Base-by-base conservation (phyloP, 306 rosid genomes). In the Adenanthera pavonina region DNA sequence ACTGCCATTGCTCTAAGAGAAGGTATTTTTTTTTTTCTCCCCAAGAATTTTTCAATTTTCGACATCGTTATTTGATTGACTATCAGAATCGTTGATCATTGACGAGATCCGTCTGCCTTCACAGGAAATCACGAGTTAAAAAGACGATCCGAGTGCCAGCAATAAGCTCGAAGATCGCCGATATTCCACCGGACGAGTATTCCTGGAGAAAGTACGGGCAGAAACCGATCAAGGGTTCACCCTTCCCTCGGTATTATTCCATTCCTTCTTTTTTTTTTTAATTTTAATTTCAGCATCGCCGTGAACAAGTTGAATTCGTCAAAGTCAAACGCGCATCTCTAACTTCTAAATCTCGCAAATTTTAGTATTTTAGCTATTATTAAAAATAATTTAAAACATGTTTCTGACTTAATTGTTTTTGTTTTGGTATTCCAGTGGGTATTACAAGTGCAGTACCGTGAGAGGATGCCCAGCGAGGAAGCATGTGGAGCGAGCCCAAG, bases 191-290 rank as follows among this genome's bases (percentile, higher is more conserved):
- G 48, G 97, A 93, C 64, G 96, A 91, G 36, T 91, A 64, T 62
- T 83, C 96, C 0, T 93, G 97, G 97, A 88, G 97, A 47, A 93
- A 93, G 43, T 93, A 93, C 74, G 97, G 97, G 9, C 97, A 93
- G 51, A 93, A 93, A 74, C 96, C 94, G 60, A 93, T 93, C 81
- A 93, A 91, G 84, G 97, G 97, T 34, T 93, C 97, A 5, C 96
- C 92, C 0, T 90, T 62, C 65, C 97, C 92, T 36, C 86, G 97
- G 97, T 91, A 87, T 74, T 74, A 40, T 75, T 71, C 68, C 5
- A 6, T 53, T 41, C 51, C 54, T 25, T 66, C 12, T 43, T 5
- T 8, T 4, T 5, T 8, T 4, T 20, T 60, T 6, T 57, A 0
- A 15, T 16, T 40, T 40, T 40, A 3, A 19, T 6, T 52, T 52